Percentiles rank a stretch among this genome's conserved stretches.
Conservation (phyloP, 2,329 filamentous ascomycete genomes). For the Pseudocercospora macadamiae region DNA sequence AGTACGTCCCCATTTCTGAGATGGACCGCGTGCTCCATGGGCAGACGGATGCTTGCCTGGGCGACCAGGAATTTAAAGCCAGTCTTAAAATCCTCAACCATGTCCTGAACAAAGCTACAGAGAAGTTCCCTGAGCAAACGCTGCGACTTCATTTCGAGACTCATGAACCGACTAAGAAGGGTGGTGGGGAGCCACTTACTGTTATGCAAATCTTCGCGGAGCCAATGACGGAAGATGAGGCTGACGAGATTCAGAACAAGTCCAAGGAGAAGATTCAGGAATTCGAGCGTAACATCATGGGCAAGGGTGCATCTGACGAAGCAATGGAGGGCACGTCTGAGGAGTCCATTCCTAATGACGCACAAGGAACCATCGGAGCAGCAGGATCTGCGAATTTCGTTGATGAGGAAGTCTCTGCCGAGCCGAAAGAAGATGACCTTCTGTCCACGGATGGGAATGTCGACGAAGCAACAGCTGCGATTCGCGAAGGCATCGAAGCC, state of each 20-base stretch:
- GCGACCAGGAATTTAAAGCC: conserved; percentile 81
- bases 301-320: conserved; percentile 20
- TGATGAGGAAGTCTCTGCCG: not conserved
- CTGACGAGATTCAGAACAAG: conserved; percentile 71
- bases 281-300: conserved; percentile 61
- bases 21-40: conserved; percentile 93
- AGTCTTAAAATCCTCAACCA: conserved; percentile 81
- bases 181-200: conserved; percentile 40
- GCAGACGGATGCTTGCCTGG: conserved; percentile 65
- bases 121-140: conserved; percentile 68
- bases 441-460: not conserved
- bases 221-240: conserved; percentile 73
- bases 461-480: conserved; percentile 12
- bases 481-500: conserved; percentile 8
- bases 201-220: conserved; percentile 91
- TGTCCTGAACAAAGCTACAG: conserved; percentile 73
- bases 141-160: conserved; percentile 51
- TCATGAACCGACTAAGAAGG: conserved; percentile 33
- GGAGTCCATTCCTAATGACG: conserved; percentile 8
- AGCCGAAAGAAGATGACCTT: not conserved
- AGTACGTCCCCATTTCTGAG: conserved; percentile 83
- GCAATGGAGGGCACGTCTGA: not conserved
- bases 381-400: conserved; percentile 1
- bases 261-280: conserved; percentile 67
- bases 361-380: not conserved